Base-by-base conservation (phyloP, 306 rosid genomes). In the Boehmeria nivea region DNA sequence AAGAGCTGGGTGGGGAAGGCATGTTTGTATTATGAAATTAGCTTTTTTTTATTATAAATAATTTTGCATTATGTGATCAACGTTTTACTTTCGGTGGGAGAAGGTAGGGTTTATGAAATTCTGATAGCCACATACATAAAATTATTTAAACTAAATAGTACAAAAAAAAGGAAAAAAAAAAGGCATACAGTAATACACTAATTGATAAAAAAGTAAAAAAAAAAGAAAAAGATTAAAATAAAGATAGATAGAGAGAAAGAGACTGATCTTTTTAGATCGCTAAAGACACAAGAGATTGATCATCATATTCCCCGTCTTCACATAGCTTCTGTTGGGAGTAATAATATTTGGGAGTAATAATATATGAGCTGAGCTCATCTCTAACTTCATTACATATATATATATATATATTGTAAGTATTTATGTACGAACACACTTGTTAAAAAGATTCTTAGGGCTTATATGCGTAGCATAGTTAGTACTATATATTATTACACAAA, bases 71-170 rank as follows among this genome's bases (percentile, higher is more conserved):
- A 31, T 33, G 7, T 33, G 11, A 33, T 54, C 59, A 34, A 60
- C 14, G 52, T 25, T 59, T 59, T 59, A 59, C 64, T 59, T 24
- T 43, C 52, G 52, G 52, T 59, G 59, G 59, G 59, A 40, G 59
- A 54, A 54, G 59, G 57, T 51, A 28, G 57, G 57, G 39, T 24
- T 33, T 42, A 23, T 48, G 24, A 15, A 20, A 18, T 12, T n/a
- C n/a, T 52, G 21, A 44, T 57, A 24, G 19, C 26, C 37, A 19
- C 66, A 28, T 33, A 33, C 38, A 33, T 11, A 3, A 24, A 13
- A 2, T 8, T 3, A 27, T 24, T n/a, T 24, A 26, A 25, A 15
- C 6, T 31, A n/a, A 24, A 45, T n/a, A 45, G 1, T 45, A 17
- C 51, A 0, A n/a, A 9, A 17, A 4, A 0, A 17, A 2, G 5